A percentile compares a stretch with the other conserved stretches of the same genome.
Conservation (phyloP, 306 rosid genomes). For the Casuarina glauca region DNA sequence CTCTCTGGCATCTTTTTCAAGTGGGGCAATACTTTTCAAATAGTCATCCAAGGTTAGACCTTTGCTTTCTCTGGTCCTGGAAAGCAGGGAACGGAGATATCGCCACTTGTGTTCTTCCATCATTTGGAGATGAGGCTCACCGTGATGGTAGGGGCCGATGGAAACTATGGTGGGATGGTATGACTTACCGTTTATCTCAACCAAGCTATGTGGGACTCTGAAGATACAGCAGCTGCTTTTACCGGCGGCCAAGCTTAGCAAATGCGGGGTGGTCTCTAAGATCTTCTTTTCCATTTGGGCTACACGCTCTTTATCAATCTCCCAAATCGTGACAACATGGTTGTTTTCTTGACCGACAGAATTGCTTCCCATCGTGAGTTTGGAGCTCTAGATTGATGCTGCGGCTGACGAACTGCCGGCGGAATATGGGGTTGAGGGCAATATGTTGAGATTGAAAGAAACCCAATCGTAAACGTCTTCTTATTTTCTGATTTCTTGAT, state of each 20-base stretch:
- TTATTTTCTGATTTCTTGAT: too few relatives aligned
- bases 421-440: too few relatives aligned
- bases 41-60: neutral
- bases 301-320: neutral
- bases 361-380: neutral
- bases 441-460: too few relatives aligned
- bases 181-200: neutral
- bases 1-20: neutral
- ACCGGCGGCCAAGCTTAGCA: neutral
- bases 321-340: neutral
- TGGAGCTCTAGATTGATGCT: neutral
- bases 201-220: neutral
- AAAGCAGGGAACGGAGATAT: neutral
- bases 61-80: neutral
- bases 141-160: neutral
- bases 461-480: too few relatives aligned
- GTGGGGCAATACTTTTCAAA: neutral
- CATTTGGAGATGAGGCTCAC: neutral
- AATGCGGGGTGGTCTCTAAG: neutral
- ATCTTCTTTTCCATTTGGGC: neutral
- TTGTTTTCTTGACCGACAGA: neutral
- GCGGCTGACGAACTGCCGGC: too few relatives aligned
- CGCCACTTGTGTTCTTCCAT: slow-evolving; percentile 7
- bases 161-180: neutral
- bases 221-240: neutral